phyloP scores from a whole-genome alignment of 306 rosid species.

The Oemleria cerasiformis region DNA sequence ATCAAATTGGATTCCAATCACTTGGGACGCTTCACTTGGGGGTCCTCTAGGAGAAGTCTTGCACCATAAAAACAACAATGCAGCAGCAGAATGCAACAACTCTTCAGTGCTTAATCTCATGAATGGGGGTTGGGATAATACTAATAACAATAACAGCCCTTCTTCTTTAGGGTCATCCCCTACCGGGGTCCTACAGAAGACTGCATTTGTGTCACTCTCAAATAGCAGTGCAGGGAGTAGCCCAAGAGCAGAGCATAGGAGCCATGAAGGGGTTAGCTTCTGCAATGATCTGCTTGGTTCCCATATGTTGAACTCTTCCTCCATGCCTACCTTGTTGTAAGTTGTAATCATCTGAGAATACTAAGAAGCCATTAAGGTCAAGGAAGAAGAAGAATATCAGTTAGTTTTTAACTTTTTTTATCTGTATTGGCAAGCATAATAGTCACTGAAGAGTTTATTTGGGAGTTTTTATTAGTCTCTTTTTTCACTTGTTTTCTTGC shows the following conservation, averaged over 20 bases:
- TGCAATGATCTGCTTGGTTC: slow-evolving; percentile 65
- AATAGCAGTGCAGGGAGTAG: slow-evolving; percentile 94
- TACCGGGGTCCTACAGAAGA: slow-evolving; percentile 76
- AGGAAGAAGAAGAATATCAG: neutral
- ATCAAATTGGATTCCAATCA: slow-evolving; percentile 73
- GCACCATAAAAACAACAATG: slow-evolving; percentile 47
- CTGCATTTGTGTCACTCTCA: slow-evolving; percentile 69
- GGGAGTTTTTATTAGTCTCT: neutral
- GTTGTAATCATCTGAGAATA: neutral
- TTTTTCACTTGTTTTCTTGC: neutral
- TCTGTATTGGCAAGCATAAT: neutral
- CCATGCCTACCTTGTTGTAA: slow-evolving; percentile 41
- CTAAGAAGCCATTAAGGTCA: neutral
- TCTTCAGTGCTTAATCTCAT: slow-evolving; percentile 72
- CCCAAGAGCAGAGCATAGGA: slow-evolving; percentile 70
- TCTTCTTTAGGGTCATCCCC: slow-evolving; percentile 85
- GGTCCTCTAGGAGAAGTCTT: slow-evolving; percentile 96
- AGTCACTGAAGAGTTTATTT: neutral
- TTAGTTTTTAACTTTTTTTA: neutral
- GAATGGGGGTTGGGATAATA: slow-evolving; percentile 58
- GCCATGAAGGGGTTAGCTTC: slow-evolving; percentile 57
- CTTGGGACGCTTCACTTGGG: slow-evolving; percentile 81
- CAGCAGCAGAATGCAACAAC: slow-evolving; percentile 36
- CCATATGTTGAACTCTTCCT: slow-evolving; percentile 37
- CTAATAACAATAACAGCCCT: slow-evolving; percentile 37